Percentiles rank a stretch among this genome's conserved stretches.
These are phyloP conservation scores for Nakazawaea wyomingensis DNA, from an alignment of 805 yeast species.

Conservation along the genomic window DNA sequence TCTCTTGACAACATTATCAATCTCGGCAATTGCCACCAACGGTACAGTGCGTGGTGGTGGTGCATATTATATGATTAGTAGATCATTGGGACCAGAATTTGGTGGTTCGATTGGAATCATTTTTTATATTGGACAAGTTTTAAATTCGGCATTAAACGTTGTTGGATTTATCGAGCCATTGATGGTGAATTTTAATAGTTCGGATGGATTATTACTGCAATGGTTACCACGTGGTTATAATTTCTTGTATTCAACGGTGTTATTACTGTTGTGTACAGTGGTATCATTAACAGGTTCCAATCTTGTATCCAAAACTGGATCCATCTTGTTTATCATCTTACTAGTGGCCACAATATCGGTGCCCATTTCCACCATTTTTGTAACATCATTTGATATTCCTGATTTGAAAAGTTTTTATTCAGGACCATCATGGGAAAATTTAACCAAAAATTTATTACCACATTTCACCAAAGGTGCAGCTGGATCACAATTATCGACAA, in stretches of 20 bases:
- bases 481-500: slow-evolving; percentile 59
- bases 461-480: slow-evolving; percentile 87
- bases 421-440: slow-evolving; percentile 69
- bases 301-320: slow-evolving; percentile 78
- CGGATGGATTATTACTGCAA: slow-evolving; percentile 48
- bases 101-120: slow-evolving; percentile 97
- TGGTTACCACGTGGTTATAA: slow-evolving; percentile 62
- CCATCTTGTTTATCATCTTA: slow-evolving; percentile 61
- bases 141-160: slow-evolving; percentile 88
- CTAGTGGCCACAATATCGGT: slow-evolving; percentile 72
- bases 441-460: slow-evolving; percentile 66
- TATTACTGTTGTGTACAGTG: slow-evolving; percentile 66
- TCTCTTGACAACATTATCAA: slow-evolving; percentile 78
- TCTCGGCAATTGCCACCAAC: slow-evolving; percentile 94
- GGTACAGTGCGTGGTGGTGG: slow-evolving; percentile 99
- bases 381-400: slow-evolving; percentile 53
- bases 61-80: slow-evolving; percentile 93
- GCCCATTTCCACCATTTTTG: slow-evolving; percentile 70
- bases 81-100: slow-evolving; percentile 95
- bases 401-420: slow-evolving; percentile 50
- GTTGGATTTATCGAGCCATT: slow-evolving; percentile 94
- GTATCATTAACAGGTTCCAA: slow-evolving; percentile 78
- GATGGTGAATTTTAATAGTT: slow-evolving; percentile 66
- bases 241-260: slow-evolving; percentile 63
- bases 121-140: slow-evolving; percentile 89